Base-by-base conservation (phyloP, 1,139 yeast genomes). In the Scheffersomyces cryptocercus region DNA sequence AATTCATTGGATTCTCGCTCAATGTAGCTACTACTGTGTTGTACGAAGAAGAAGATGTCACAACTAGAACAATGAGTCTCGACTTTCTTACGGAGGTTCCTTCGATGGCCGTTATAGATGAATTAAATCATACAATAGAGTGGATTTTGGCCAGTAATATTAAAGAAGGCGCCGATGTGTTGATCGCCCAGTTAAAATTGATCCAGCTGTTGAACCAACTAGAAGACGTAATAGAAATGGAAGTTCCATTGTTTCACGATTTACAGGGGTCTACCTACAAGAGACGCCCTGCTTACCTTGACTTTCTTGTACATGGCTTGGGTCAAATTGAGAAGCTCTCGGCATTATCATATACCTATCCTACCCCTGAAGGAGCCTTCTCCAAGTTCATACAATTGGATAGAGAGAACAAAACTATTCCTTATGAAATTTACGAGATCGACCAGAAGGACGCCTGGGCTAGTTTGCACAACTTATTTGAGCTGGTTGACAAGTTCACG, bases 1-100 rank as follows among this genome's bases (percentile, higher is more conserved):
- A 77, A 47, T 75, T 81, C 53, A 74, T 81, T 5, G 80, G 80
- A 15, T 68, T 78, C 39, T 69, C 77, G 5, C 56, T 77, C 3
- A 61, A 64, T 7, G 62, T 84, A 31, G 81, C 84, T 1, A 67
- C 74, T 13, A 84, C 82, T n/a, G 85, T 82, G 6, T 67, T 86
- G 13, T 82, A 81, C 52, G 91, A 85, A 53, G 93, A 86, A 54
- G 95, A 86, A 56, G 95, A 86, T 61, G 64, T 86, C 40, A 82
- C 83, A 43, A 80, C 86, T 2, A 77, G 85, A 50, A 69, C 73
- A 10, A 80, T 85, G 84, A 81, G 80, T 40, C 57, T 73, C 40
- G 65, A 70, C 46, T 70, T 69, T 42, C 61, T 73, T 40, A 46
- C 48, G 26, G 61, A 57, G 20, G 55, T 68, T 3, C 48, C 62